phyloP scores from a whole-genome alignment of 1,284 basidiomycete species.

The Tylopilus orsonianus region DNA sequence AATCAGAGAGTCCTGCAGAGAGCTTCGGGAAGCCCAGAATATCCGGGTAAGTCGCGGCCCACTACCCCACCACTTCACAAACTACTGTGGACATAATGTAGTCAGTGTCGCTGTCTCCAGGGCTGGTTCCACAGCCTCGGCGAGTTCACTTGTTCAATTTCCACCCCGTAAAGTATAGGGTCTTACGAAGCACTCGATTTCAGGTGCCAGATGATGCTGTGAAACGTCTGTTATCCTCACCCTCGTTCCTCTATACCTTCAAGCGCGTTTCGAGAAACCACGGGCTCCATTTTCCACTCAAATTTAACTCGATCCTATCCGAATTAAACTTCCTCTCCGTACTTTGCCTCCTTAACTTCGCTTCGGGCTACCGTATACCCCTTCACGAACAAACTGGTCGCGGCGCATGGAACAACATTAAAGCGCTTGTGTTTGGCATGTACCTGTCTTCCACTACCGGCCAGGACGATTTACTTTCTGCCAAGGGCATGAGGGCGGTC shows the following conservation, averaged over 20 bases:
- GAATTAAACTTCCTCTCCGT: constrained; percentile 76
- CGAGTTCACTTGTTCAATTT: not conserved
- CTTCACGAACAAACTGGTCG: constrained; percentile 68
- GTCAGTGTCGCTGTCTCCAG: not conserved
- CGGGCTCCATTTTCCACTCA: constrained; percentile 73
- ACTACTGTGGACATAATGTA: not conserved
- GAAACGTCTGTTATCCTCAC: constrained; percentile 59
- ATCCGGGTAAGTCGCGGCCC: constrained; percentile 39
- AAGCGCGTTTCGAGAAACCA: constrained; percentile 59
- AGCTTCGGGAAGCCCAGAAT: constrained; percentile 43
- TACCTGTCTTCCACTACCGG: constrained; percentile 63
- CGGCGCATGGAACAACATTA: constrained; percentile 80
- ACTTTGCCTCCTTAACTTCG: constrained; percentile 78
- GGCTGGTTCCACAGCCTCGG: not conserved
- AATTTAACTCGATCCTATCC: constrained; percentile 65
- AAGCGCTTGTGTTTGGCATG: constrained; percentile 67
- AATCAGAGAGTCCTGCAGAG: constrained; percentile 51
- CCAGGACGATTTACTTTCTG: constrained; percentile 62
- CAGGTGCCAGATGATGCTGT: constrained; percentile 60
- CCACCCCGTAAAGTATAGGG: not conserved
- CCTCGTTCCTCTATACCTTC: constrained; percentile 63
- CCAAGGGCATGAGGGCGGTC: constrained; percentile 61
- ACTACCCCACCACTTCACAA: not conserved
- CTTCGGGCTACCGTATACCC: constrained; percentile 71
- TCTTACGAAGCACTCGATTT: constrained; percentile 16